Conservation (phyloP, 140 eudicot species). For the Oenanthe javanica region DNA sequence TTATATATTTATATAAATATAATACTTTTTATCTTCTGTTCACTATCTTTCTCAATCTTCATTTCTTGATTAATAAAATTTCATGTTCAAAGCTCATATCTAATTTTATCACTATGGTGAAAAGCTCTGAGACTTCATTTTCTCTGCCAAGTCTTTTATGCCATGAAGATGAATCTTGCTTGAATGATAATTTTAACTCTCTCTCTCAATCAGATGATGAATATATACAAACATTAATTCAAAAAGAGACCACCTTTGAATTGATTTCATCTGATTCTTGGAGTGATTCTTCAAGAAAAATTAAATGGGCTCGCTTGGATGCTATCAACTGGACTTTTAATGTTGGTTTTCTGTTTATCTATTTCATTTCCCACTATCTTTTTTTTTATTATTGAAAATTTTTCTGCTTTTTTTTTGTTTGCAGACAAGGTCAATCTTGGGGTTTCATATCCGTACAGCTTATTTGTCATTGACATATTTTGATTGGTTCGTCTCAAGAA, state of each 20-base stretch:
- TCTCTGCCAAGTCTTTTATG: constrained; percentile 55
- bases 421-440: constrained; percentile 55
- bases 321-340: constrained; percentile 45
- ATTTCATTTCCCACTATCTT: background rate
- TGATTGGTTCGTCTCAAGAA: constrained; percentile 53
- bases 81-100: background rate
- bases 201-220: constrained; percentile 41
- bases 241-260: constrained; percentile 28
- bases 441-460: constrained; percentile 60
- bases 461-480: constrained; percentile 66
- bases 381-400: background rate
- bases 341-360: constrained; percentile 15
- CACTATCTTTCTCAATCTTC: background rate
- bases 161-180: constrained; percentile 51
- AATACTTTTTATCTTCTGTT: background rate
- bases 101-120: constrained; percentile 33
- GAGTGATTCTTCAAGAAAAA: constrained; percentile 12
- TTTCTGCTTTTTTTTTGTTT: constrained; percentile 15
- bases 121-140: constrained; percentile 26
- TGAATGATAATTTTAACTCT: constrained; percentile 14
- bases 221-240: constrained; percentile 35
- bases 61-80: background rate
- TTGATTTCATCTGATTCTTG: constrained; percentile 1
- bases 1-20: no score
- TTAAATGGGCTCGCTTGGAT: constrained; percentile 44